Evolutionary conservation across 2,329 filamentous ascomycete species (phyloP).

Genomic region (Claviceps purpurea): DNA sequence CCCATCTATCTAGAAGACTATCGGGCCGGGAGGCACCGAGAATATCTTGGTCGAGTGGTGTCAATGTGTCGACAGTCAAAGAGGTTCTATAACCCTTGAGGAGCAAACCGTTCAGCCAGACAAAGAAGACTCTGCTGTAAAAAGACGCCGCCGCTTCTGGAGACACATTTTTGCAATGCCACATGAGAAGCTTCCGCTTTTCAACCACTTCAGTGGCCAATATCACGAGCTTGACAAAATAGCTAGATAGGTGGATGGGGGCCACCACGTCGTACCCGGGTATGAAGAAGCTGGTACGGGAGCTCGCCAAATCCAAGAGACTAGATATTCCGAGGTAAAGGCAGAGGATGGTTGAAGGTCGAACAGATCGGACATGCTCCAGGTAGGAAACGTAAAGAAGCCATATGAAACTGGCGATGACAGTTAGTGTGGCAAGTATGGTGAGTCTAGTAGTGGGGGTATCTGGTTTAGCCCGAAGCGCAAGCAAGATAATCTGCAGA

Average conservation of each 20-base stretch:
- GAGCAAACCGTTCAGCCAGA: not conserved
- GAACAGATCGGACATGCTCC: conserved; percentile 19
- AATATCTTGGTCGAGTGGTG: conserved; percentile 1
- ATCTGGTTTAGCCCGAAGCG: conserved; percentile 8
- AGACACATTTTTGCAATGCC: not conserved
- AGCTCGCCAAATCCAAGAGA: conserved; percentile 18
- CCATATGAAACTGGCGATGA: conserved; percentile 8
- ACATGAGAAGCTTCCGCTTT: not conserved
- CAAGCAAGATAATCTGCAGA: conserved; percentile 9
- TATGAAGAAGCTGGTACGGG: conserved; percentile 20
- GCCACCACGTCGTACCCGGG: conserved; percentile 10
- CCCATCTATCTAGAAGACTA: not conserved
- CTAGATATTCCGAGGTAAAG: conserved; percentile 18
- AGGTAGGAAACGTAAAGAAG: conserved; percentile 15
- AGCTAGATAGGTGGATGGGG: conserved; percentile 12
- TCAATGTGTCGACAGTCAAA: not conserved
- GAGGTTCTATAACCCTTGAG: not conserved
- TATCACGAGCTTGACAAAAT: conserved; percentile 16
- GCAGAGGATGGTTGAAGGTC: conserved; percentile 19
- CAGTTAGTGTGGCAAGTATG: conserved; percentile 7
- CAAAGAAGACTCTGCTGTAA: not conserved
- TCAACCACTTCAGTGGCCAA: conserved; percentile 9
- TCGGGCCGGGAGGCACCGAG: not conserved
- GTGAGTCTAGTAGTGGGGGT: conserved; percentile 9
- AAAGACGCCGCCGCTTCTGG: not conserved